Conservation (phyloP, 768 basidiomycete genomes). For the Dictyophora rubrovolvata region DNA sequence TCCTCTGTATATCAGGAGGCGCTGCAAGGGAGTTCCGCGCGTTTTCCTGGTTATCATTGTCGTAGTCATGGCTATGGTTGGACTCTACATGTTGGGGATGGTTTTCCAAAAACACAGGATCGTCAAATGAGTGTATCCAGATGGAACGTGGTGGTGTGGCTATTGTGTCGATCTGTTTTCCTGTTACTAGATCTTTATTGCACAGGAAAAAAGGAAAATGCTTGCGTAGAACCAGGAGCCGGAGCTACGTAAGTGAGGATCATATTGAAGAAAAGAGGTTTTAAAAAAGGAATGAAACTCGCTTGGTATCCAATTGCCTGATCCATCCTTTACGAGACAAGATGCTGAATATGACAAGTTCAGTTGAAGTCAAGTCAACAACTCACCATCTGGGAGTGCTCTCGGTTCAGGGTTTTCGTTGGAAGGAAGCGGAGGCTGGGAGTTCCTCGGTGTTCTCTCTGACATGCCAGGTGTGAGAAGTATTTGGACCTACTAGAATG, state of each 20-base stretch:
- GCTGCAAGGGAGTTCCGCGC: too few species aligned
- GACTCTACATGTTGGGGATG: slow-evolving; percentile 36
- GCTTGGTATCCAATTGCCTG: slow-evolving; percentile 4
- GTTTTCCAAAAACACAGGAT: slow-evolving; percentile 47
- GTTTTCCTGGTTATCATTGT: too few species aligned
- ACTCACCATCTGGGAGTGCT: slow-evolving; percentile 6
- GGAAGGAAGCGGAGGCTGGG: slow-evolving; percentile 1
- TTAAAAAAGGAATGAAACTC: background rate
- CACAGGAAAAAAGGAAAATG: background rate
- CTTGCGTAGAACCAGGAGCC: slow-evolving; percentile 6
- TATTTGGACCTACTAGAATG: too few species aligned
- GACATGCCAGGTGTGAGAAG: slow-evolving; percentile 4
- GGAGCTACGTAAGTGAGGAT: background rate
- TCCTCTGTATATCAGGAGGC: too few species aligned
- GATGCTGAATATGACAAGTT: too few species aligned
- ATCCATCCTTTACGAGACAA: background rate
- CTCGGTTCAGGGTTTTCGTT: background rate
- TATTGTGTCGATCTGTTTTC: slow-evolving; percentile 48
- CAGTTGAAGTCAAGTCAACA: background rate
- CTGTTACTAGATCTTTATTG: background rate
- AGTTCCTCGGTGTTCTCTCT: slow-evolving; percentile 1
- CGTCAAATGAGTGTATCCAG: slow-evolving; percentile 67
- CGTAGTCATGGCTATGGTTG: too few species aligned
- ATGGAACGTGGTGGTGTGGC: slow-evolving; percentile 54
- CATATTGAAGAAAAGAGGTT: background rate